Base-by-base conservation (phyloP, 805 yeast species). In the Kodamaea lidongshanica region DNA sequence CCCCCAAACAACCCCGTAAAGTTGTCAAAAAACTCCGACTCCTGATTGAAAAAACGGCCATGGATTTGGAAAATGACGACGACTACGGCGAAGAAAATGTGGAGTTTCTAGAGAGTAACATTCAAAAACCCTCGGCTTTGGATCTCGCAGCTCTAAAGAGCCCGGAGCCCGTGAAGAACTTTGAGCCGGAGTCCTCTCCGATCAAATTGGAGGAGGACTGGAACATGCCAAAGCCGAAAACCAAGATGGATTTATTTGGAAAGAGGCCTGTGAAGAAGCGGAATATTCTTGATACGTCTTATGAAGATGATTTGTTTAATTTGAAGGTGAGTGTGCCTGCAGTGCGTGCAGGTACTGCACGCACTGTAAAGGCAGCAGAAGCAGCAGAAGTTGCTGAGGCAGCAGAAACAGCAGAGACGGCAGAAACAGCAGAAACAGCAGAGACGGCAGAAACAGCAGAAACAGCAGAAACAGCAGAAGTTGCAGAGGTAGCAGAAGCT, bases 41-140 rank as follows among this genome's bases (percentile, higher is more conserved):
- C 11, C 20, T 21, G 18, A 25, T 24, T 12, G 32, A 33, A 5
- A 33, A 28, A n/a, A 11, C 16, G 5, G 19, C 19, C 50, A 12
- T 51, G 6, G 32, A 33, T 15, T 25, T 33, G 26, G 32, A 33
- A 7, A 25, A 28, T 22, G 32, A 57, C 19, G 65, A 64, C 12
- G 65, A 58, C 22, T 59, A 60, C 28, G 58, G 50, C 5, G 66
- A 57, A 32, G 41, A 43, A 3, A 52, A 59, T 33, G 18, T 60
- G 4, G 45, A 50, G 3, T 49, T 38, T 25, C 33, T 55, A 17
- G 65, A 60, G 19, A 33, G 26, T 16, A 31, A 25, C 15, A 21
- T 31, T 12, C 25, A 31, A 14, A 18, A 16, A 19, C 34, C 20
- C 17, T 24, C 23, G 6, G 15, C 19, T 15, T n/a, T 26, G 9